phyloP scores from a whole-genome alignment of 2,329 filamentous ascomycete species.

The Sordariomycetes sp. region DNA sequence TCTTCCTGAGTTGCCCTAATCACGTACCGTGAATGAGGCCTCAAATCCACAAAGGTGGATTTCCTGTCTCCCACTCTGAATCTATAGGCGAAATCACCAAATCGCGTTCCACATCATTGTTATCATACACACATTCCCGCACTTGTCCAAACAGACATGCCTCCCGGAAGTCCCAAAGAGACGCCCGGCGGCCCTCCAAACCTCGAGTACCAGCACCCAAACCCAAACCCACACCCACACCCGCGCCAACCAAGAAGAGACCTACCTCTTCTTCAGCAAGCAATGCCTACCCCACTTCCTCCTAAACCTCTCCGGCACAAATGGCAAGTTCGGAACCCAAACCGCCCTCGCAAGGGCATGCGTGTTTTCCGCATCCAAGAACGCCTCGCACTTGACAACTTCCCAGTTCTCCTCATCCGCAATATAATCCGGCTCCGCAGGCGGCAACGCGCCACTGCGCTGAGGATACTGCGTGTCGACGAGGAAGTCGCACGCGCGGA shows the following conservation, averaged over 20 bases:
- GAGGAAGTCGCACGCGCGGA: slow-evolving; percentile 66
- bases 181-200: background rate
- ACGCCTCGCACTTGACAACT: slow-evolving; percentile 57
- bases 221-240: slow-evolving; percentile 1
- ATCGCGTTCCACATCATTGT: too few species aligned
- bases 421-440: slow-evolving; percentile 69
- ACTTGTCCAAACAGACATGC: too few species aligned
- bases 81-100: too few species aligned
- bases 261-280: slow-evolving; percentile 48
- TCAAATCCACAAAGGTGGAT: too few species aligned
- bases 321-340: slow-evolving; percentile 62
- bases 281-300: slow-evolving; percentile 86
- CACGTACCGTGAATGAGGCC: too few species aligned
- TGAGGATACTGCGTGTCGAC: slow-evolving; percentile 74
- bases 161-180: too few species aligned
- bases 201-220: too few species aligned
- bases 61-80: too few species aligned
- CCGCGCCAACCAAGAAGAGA: background rate
- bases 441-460: slow-evolving; percentile 33
- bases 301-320: slow-evolving; percentile 56
- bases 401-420: slow-evolving; percentile 68
- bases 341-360: slow-evolving; percentile 60
- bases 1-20: too few species aligned
- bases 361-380: slow-evolving; percentile 70
- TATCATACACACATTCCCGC: too few species aligned